Conservation (phyloP, 176 grass and related monocot genomes). For the Saccharum spontaneum region DNA sequence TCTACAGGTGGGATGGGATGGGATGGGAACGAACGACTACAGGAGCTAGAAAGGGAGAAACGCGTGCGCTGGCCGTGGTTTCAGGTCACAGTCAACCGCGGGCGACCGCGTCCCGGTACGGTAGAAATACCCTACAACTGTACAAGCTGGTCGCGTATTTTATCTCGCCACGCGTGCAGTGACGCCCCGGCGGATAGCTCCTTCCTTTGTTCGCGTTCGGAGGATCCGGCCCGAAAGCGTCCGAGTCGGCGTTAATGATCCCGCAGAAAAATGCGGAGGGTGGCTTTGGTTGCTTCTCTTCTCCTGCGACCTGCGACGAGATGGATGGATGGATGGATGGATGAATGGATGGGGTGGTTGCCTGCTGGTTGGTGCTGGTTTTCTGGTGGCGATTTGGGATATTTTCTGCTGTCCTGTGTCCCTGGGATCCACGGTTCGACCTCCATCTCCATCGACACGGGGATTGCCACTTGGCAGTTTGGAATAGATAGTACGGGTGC, state of each 20-base stretch:
- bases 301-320: not conserved
- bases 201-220: too few relatives aligned
- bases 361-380: not conserved
- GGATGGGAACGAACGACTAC: not conserved
- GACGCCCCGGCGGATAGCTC: not conserved
- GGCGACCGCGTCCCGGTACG: not conserved
- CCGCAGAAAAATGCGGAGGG: not conserved
- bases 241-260: not conserved
- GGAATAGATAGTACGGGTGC: not conserved
- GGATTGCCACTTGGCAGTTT: not conserved
- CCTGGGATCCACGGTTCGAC: too few relatives aligned
- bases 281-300: not conserved
- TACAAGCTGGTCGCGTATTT: not conserved
- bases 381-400: not conserved
- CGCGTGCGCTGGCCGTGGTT: not conserved
- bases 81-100: not conserved
- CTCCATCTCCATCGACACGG: not conserved
- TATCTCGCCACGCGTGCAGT: not conserved
- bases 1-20: constrained; percentile 8
- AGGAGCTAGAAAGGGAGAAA: not conserved
- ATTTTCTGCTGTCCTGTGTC: not conserved
- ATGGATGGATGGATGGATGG: not conserved
- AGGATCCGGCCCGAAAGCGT: not conserved
- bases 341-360: not conserved
- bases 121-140: not conserved